Evolutionary conservation across 2,329 filamentous ascomycete species (phyloP), one percentile per base, ranked within the genome.

Genomic region (Rhinocladiella similis): DNA sequence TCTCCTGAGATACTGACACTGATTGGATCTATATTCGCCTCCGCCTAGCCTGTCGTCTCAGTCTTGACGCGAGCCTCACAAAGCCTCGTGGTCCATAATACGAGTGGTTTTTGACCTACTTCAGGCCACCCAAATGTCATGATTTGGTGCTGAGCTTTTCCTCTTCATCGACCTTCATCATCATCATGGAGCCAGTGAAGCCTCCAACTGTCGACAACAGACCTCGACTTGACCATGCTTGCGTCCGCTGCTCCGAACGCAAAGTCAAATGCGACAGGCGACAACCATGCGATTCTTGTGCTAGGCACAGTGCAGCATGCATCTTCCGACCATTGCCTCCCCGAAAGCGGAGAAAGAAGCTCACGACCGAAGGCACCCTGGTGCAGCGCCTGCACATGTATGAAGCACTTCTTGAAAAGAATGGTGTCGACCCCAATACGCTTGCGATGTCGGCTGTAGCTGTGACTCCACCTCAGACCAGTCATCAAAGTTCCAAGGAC

Each of bases 251-350:
- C 56, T 67, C 73, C 38, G 70, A 70, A 22, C 68, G 74, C 19
- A 77, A 77, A 57, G 70, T 77, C 52, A 77, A 71, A 50, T 80
- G 77, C 59, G 71, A 79, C 59, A 70, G 71, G 42, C 59, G 59
- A 13, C 63, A 67, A 1, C 75, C 75, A 1, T 80, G 77, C 50
- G 72, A 71, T n/a, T 77, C 76, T 52, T 79, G 77, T 50, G 52
- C 63, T 22, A 77, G 72, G 56, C 65, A 74, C 2, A 57, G 63
- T 19, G 65, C 62, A 14, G 61, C 70, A 54, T 76, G 73, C 57
- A 65, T 68, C n/a, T 76, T 65, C 27, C 57, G 56, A 4, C 54
- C 65, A 27, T 63, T 66, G 3, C 18, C 50, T 41, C 47, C 53
- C n/a, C 47, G 55, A 16, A 42, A 57, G 18, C 56, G 47, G 29